These are phyloP conservation scores for Hypoxylon sp. DNA, from an alignment of 2,329 filamentous ascomycete genomes.

Conservation along the genomic window DNA sequence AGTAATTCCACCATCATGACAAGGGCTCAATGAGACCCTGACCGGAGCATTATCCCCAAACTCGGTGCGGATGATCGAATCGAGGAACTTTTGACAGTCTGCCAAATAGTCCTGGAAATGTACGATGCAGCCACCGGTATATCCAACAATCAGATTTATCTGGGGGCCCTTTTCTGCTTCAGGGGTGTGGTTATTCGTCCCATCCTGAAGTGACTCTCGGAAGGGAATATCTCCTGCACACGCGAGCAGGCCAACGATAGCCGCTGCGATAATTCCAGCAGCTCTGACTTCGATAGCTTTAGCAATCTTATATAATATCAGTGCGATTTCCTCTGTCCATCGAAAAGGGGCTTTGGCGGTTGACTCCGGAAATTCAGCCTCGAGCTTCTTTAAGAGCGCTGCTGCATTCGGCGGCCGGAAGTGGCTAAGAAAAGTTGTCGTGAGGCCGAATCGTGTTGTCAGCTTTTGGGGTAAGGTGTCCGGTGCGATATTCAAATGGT, in stretches of 20 bases:
- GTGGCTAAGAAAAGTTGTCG: slow-evolving; percentile 81
- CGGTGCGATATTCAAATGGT: slow-evolving; percentile 57
- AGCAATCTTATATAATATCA: slow-evolving; percentile 75
- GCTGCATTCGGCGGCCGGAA: slow-evolving; percentile 69
- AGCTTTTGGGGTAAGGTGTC: slow-evolving; percentile 69
- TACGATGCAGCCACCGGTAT: slow-evolving; percentile 85
- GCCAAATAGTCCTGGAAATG: slow-evolving; percentile 81
- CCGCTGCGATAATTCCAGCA: slow-evolving; percentile 80
- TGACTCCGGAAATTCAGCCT: slow-evolving; percentile 67
- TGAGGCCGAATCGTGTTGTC: slow-evolving; percentile 72
- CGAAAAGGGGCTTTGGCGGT: slow-evolving; percentile 64
- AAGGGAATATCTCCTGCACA: slow-evolving; percentile 76
- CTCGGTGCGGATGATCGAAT: slow-evolving; percentile 64
- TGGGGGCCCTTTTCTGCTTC: slow-evolving; percentile 36
- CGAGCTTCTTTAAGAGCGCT: slow-evolving; percentile 64
- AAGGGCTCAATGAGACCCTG: slow-evolving; percentile 67
- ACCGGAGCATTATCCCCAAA: slow-evolving; percentile 57
- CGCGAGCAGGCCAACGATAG: slow-evolving; percentile 77
- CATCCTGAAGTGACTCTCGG: slow-evolving; percentile 38
- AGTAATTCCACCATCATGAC: slow-evolving; percentile 73
- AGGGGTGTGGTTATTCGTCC: slow-evolving; percentile 20
- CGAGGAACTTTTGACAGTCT: slow-evolving; percentile 79
- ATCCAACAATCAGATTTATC: slow-evolving; percentile 79
- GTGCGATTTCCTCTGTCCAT: slow-evolving; percentile 75
- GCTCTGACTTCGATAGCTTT: slow-evolving; percentile 80